These are phyloP conservation scores for Prunella vulgaris DNA, from an alignment of 257 asterid species.

Conservation along the genomic window DNA sequence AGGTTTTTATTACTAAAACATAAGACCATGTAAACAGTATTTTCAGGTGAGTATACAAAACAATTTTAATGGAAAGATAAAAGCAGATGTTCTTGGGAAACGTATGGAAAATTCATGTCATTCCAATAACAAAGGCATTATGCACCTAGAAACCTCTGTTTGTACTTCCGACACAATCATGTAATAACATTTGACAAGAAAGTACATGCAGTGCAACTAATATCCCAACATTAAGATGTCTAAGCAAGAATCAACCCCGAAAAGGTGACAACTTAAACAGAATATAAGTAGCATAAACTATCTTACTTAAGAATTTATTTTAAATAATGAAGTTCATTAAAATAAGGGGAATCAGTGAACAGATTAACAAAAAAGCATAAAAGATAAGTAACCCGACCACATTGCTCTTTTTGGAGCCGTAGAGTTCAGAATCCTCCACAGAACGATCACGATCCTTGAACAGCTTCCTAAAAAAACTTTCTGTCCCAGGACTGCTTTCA, in stretches of 20 bases:
- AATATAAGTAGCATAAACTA: background rate
- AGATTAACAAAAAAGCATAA: constrained; percentile 2
- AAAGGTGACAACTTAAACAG: constrained; percentile 3
- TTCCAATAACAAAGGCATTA: constrained; percentile 3
- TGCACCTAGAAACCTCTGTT: background rate
- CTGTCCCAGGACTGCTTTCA: constrained; percentile 94
- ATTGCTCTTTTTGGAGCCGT: constrained; percentile 64
- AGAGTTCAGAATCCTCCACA: constrained; percentile 88
- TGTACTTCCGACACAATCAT: background rate
- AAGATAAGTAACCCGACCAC: constrained; percentile 51
- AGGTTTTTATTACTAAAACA: background rate
- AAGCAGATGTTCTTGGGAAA: background rate
- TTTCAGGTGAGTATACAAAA: too few species aligned
- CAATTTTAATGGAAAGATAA: too few species aligned
- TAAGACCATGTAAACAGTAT: background rate
- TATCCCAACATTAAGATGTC: constrained; percentile 2
- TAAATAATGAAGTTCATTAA: background rate
- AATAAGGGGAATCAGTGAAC: background rate
- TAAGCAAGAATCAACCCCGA: constrained; percentile 3
- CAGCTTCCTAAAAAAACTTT: constrained; percentile 75
- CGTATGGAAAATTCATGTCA: background rate
- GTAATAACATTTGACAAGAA: background rate
- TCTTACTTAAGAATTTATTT: background rate
- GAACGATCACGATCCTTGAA: constrained; percentile 92
- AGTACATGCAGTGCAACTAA: background rate